A percentile compares a stretch with the other conserved stretches of the same genome.
These are phyloP conservation scores for Scheffersomyces titani DNA, from an alignment of 1,139 yeast species.

Conservation along the genomic window DNA sequence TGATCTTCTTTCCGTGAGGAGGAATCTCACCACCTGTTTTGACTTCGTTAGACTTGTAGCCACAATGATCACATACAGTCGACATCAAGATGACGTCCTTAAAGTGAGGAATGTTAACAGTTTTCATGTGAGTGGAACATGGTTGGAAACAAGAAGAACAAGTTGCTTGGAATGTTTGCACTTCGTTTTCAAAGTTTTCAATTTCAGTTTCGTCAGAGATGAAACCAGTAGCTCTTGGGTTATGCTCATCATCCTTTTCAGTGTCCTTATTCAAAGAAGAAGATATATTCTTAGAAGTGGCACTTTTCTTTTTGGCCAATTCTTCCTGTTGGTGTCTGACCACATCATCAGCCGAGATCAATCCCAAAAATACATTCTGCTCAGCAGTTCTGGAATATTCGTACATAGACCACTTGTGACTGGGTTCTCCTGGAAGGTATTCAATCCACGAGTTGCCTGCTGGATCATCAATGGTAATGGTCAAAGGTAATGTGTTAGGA, in stretches of 20 bases:
- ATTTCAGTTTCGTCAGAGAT: constrained; percentile 73
- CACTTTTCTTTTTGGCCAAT: constrained; percentile 37
- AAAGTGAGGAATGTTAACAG: constrained; percentile 95
- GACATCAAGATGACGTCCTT: constrained; percentile 97
- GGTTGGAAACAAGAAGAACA: constrained; percentile 86
- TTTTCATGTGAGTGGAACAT: constrained; percentile 94
- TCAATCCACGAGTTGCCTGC: constrained; percentile 98
- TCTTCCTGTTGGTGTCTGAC: constrained; percentile 52
- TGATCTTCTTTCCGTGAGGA: constrained; percentile 73
- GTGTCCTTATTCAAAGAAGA: constrained; percentile 17
- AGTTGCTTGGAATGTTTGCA: constrained; percentile 88
- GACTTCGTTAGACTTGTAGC: constrained; percentile 95
- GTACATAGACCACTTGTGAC: constrained; percentile 87
- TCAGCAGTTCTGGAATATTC: constrained; percentile 87
- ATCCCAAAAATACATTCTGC: constrained; percentile 86
- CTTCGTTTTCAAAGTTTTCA: constrained; percentile 83
- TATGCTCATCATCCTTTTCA: constrained; percentile 22
- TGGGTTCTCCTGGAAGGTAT: constrained; percentile 81
- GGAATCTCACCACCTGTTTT: constrained; percentile 99
- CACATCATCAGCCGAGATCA: constrained; percentile 76
- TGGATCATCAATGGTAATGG: constrained; percentile 86
- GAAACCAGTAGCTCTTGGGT: constrained; percentile 58
- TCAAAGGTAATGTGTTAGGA: constrained; percentile 70
- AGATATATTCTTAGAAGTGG: constrained; percentile 34
- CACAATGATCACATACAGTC: constrained; percentile 89